Evolutionary conservation across 192 early-diverging fungal genomes (phyloP).

Genomic region (Backusella tarrabulga): DNA sequence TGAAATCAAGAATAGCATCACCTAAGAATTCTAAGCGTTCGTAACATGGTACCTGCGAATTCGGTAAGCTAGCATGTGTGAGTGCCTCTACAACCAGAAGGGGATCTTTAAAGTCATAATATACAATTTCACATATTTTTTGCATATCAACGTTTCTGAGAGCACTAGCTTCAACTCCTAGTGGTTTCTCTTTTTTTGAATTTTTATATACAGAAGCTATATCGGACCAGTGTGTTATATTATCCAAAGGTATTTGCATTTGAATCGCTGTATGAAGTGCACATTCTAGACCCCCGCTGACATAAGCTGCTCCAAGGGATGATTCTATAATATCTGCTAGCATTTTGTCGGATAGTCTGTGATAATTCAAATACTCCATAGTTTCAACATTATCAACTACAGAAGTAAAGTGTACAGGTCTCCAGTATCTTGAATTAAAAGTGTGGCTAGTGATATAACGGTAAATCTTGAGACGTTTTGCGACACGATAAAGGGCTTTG

Average conservation of each 20-base stretch:
- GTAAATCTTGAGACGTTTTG: conserved; percentile 51
- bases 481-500: conserved; percentile 56
- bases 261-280: conserved; percentile 55
- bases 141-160: conserved; percentile 19
- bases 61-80: conserved; percentile 74
- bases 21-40: conserved; percentile 92
- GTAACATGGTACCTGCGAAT: conserved; percentile 63
- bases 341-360: conserved; percentile 73
- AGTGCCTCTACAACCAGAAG: conserved; percentile 73
- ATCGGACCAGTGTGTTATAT: conserved; percentile 46
- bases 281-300: conserved; percentile 50
- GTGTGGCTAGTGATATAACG: conserved; percentile 60
- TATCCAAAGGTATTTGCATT: conserved; percentile 52
- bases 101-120: conserved; percentile 73
- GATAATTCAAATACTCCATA: conserved; percentile 22
- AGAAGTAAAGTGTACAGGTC: conserved; percentile 40
- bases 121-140: conserved; percentile 40
- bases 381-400: conserved; percentile 17
- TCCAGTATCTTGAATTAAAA: conserved; percentile 57
- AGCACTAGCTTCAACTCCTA: conserved; percentile 13
- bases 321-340: conserved; percentile 87
- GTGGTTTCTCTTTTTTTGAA: conserved; percentile 7
- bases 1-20: conserved; percentile 77
- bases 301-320: conserved; percentile 70
- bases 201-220: conserved; percentile 28